These are phyloP conservation scores for Coemansia sp. DNA, from an alignment of 192 early-diverging fungal species.

Conservation along the genomic window DNA sequence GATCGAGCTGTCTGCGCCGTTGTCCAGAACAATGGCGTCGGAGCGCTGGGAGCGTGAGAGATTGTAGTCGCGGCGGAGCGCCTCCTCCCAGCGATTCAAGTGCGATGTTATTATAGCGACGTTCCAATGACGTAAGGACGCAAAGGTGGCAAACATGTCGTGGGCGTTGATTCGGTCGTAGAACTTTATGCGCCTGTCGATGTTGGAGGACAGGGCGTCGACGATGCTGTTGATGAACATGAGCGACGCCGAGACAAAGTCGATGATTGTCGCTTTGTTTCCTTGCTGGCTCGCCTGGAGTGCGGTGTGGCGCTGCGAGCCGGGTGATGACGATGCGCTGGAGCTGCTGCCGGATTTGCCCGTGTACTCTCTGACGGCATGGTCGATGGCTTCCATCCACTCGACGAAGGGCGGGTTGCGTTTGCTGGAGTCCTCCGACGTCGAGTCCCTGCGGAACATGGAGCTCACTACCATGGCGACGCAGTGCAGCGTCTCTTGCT, in stretches of 20 bases:
- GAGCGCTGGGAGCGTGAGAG: slow-evolving; percentile 30
- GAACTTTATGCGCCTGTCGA: slow-evolving; percentile 31
- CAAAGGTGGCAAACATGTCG: slow-evolving; percentile 39
- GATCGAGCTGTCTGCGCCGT: slow-evolving; percentile 32
- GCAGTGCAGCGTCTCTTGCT: slow-evolving; percentile 17
- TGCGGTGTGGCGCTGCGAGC: not conserved
- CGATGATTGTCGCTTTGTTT: slow-evolving; percentile 18
- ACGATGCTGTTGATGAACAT: slow-evolving; percentile 22
- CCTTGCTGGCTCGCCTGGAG: not conserved
- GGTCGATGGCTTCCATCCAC: slow-evolving; percentile 50
- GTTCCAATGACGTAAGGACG: slow-evolving; percentile 19
- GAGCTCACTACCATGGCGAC: slow-evolving; percentile 17
- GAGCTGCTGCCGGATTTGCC: not conserved
- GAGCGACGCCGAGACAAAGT: slow-evolving; percentile 32
- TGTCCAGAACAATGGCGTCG: slow-evolving; percentile 26
- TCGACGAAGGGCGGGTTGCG: slow-evolving; percentile 35
- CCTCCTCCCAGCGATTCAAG: slow-evolving; percentile 42
- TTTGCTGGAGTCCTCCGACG: slow-evolving; percentile 6
- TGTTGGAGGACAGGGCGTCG: slow-evolving; percentile 22
- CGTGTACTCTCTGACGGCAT: slow-evolving; percentile 23
- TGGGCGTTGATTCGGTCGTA: slow-evolving; percentile 36
- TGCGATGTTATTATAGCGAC: slow-evolving; percentile 28
- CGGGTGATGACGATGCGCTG: slow-evolving; percentile 1
- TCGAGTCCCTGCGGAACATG: slow-evolving; percentile 35
- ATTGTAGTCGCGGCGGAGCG: slow-evolving; percentile 47